Evolutionary conservation across 202 grass and related monocot genomes (phyloP).

Genomic region (Saccharum hybrid): DNA sequence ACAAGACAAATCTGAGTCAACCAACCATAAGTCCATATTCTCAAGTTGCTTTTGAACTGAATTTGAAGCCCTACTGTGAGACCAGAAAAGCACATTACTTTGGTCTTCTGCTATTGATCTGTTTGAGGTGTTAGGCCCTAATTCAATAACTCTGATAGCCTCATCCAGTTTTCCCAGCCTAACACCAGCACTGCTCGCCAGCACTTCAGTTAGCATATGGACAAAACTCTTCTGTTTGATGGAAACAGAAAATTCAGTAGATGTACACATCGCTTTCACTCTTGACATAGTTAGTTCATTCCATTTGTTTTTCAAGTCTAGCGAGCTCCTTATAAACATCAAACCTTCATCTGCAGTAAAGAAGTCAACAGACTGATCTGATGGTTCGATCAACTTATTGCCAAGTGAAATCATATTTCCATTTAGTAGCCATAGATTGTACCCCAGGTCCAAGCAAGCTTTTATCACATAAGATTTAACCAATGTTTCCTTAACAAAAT

Average conservation of each 20-base stretch:
- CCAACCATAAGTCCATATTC: slow-evolving; percentile 70
- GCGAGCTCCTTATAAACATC: slow-evolving; percentile 73
- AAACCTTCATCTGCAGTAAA: slow-evolving; percentile 57
- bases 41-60: slow-evolving; percentile 68
- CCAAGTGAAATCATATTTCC: slow-evolving; percentile 78
- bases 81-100: slow-evolving; percentile 70
- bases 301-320: slow-evolving; percentile 65
- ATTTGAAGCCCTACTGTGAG: slow-evolving; percentile 38
- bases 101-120: slow-evolving; percentile 38
- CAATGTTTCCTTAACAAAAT: slow-evolving; percentile 57
- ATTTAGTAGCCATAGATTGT: slow-evolving; percentile 79
- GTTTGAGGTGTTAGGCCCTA: slow-evolving; percentile 51
- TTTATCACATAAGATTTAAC: slow-evolving; percentile 72
- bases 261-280: slow-evolving; percentile 45
- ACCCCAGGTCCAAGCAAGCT: slow-evolving; percentile 73
- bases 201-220: slow-evolving; percentile 44
- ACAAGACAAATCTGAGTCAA: slow-evolving; percentile 81
- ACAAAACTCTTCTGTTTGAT: slow-evolving; percentile 51
- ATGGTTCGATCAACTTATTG: slow-evolving; percentile 52
- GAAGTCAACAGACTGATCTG: slow-evolving; percentile 68
- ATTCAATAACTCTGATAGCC: slow-evolving; percentile 42
- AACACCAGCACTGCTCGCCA: slow-evolving; percentile 47
- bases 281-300: slow-evolving; percentile 53
- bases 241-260: slow-evolving; percentile 29
- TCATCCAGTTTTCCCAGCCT: slow-evolving; percentile 61